A percentile compares a stretch with the other conserved stretches of the same genome.
phyloP scores from a whole-genome alignment of 805 yeast species.

The Saccharomycopsis babjevae region DNA sequence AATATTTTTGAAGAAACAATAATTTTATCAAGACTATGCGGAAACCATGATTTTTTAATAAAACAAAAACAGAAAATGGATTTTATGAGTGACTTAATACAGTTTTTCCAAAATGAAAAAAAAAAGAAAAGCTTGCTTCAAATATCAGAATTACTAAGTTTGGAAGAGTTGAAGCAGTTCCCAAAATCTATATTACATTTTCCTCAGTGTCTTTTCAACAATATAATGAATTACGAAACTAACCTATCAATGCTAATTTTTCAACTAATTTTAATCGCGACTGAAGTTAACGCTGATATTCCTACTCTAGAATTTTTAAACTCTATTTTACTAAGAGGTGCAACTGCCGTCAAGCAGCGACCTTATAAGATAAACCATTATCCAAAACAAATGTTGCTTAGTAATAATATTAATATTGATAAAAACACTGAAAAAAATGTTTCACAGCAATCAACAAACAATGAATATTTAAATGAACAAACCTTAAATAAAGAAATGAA shows the following conservation, averaged over 20 bases:
- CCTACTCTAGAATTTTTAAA: constrained; percentile 9
- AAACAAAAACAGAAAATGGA: neutral
- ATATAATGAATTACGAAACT: neutral
- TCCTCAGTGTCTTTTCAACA: neutral
- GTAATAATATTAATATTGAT: neutral
- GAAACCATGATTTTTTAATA: neutral
- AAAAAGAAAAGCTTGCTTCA: neutral
- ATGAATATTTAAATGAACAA: neutral
- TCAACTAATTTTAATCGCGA: constrained; percentile 4
- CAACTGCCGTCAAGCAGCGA: neutral
- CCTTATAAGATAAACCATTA: neutral
- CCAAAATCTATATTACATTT: neutral
- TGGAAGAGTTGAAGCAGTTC: neutral
- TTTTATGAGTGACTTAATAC: neutral
- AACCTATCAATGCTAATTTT: constrained; percentile 1
- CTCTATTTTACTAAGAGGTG: neutral
- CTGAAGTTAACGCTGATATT: neutral
- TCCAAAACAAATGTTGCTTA: neutral
- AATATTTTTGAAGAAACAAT: constrained; percentile 7
- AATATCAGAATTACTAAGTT: neutral
- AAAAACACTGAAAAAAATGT: neutral
- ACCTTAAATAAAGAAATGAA: too few species aligned
- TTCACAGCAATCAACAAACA: neutral
- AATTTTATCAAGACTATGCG: neutral
- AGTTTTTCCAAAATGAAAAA: neutral